A percentile compares a stretch with the other conserved stretches of the same genome.
Evolutionary conservation across 305 asterid species (phyloP).

Genomic region (Ilex paraguariensis): DNA sequence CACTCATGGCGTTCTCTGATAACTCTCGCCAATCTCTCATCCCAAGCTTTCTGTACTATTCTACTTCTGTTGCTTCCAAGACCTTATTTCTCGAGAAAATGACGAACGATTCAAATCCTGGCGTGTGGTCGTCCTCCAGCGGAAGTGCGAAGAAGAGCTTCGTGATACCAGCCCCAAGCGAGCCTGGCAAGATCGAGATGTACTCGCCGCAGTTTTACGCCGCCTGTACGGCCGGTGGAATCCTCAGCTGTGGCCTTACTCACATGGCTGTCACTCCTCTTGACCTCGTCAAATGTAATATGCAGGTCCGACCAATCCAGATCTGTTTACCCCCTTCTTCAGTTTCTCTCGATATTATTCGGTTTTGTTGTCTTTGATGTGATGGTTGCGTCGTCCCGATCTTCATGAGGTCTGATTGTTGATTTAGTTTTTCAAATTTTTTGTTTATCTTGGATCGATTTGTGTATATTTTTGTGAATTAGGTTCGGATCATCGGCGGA

Average conservation of each 20-base stretch:
- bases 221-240: constrained; percentile 87
- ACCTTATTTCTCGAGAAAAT: constrained; percentile 24
- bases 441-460: no score
- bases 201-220: constrained; percentile 77
- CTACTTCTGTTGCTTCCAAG: constrained; percentile 45
- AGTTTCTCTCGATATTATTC: background rate
- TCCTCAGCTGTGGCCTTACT: constrained; percentile 91
- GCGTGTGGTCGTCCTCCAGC: constrained; percentile 15
- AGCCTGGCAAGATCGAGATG: constrained; percentile 80
- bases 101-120: constrained; percentile 22
- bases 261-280: constrained; percentile 96
- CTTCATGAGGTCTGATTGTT: no score
- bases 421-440: no score
- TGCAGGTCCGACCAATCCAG: constrained; percentile 53
- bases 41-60: constrained; percentile 54
- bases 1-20: constrained; percentile 39
- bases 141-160: constrained; percentile 22
- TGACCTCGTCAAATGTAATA: constrained; percentile 93
- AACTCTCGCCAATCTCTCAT: constrained; percentile 60
- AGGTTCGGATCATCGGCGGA: background rate
- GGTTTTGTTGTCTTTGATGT: constrained; percentile 3
- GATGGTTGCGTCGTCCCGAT: no score
- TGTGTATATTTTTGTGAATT: background rate
- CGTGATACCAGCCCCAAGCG: constrained; percentile 66
- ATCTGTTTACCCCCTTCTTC: no score